Conservation (phyloP, 2,329 filamentous ascomycete species). For the Didymella arachidicola region DNA sequence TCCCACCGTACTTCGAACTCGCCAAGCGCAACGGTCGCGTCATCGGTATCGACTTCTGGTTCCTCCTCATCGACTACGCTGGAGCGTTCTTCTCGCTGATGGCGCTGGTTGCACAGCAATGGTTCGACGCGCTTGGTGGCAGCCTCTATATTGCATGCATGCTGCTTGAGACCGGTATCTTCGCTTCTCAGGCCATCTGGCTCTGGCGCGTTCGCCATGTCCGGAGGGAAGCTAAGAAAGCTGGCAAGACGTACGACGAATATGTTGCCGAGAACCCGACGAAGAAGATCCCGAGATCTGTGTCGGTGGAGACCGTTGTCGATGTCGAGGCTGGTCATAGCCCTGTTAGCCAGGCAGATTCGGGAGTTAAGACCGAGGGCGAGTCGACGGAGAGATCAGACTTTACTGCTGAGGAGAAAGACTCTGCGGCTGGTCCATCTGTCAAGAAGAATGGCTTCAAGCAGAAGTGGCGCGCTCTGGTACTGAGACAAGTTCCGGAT, state of each 20-base stretch:
- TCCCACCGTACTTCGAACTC: constrained; percentile 69
- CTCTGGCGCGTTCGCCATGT: constrained; percentile 62
- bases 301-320: constrained; percentile 36
- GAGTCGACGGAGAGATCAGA: not conserved
- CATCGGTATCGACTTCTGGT: constrained; percentile 66
- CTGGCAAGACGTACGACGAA: constrained; percentile 65
- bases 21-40: constrained; percentile 69
- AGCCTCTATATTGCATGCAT: constrained; percentile 67
- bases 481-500: not conserved
- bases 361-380: not conserved
- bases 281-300: constrained; percentile 33
- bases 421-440: no score
- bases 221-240: constrained; percentile 60
- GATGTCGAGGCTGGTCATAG: constrained; percentile 36
- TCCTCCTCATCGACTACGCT: constrained; percentile 66
- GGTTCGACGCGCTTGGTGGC: constrained; percentile 68
- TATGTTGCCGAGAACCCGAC: constrained; percentile 44
- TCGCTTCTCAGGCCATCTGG: constrained; percentile 67
- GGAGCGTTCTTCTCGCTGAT: constrained; percentile 71
- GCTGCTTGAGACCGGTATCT: constrained; percentile 67
- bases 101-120: constrained; percentile 68
- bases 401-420: not conserved
- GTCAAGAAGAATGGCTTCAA: not conserved
- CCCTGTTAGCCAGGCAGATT: not conserved
- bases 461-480: constrained; percentile 14